Conservation (phyloP, 164 flowering plant genomes). For the Macadamia tetraphylla region DNA sequence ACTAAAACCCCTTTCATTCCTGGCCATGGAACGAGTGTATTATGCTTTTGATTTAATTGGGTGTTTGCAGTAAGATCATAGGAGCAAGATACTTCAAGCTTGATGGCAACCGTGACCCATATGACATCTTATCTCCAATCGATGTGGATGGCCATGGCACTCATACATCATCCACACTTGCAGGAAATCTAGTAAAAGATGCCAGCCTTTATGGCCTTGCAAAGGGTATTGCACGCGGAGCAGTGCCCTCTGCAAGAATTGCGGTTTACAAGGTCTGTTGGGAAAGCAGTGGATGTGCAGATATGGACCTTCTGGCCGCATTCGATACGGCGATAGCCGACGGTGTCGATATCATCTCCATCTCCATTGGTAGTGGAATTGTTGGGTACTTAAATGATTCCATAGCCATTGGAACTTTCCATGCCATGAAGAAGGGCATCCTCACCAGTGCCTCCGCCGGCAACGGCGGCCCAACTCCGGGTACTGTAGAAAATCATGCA, state of each 20-base stretch:
- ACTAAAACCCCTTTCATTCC: too few relatives aligned
- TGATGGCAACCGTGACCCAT: neutral
- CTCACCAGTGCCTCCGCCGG: slow-evolving; percentile 65
- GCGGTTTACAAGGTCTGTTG: slow-evolving; percentile 86
- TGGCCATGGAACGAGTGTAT: too few relatives aligned
- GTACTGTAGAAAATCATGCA: slow-evolving; percentile 40
- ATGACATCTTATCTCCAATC: slow-evolving; percentile 1
- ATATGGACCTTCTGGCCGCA: slow-evolving; percentile 67
- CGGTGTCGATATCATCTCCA: slow-evolving; percentile 74
- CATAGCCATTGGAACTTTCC: slow-evolving; percentile 64
- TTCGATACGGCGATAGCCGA: slow-evolving; percentile 76
- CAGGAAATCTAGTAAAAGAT: neutral
- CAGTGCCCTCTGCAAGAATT: slow-evolving; percentile 61
- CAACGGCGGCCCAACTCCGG: slow-evolving; percentile 49
- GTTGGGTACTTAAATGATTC: slow-evolving; percentile 28
- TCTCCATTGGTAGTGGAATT: slow-evolving; percentile 49
- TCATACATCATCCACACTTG: too few relatives aligned
- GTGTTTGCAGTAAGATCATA: slow-evolving; percentile 4
- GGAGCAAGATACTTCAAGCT: slow-evolving; percentile 6
- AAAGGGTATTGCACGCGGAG: slow-evolving; percentile 67
- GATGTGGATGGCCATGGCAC: neutral
- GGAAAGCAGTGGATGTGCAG: slow-evolving; percentile 50
- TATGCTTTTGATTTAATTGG: neutral
- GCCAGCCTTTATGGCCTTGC: slow-evolving; percentile 26
- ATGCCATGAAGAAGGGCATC: slow-evolving; percentile 67